Evolutionary conservation across 2,329 filamentous ascomycete species (phyloP), one percentile per base, ranked within the genome.

Genomic region (Epichloe hybrida): DNA sequence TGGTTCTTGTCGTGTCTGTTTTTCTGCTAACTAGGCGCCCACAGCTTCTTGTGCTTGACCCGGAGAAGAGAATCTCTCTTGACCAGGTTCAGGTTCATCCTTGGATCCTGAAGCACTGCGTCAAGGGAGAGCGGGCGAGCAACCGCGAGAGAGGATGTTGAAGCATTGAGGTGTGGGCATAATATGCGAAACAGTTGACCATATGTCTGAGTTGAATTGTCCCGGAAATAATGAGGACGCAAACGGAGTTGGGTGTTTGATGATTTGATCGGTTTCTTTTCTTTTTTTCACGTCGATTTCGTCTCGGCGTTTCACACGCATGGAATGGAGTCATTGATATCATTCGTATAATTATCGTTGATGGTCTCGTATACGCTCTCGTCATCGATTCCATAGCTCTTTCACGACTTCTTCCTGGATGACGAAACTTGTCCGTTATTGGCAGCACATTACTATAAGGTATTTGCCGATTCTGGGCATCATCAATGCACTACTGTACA

Each of bases 71-170:
- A 57, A 86, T 98, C 59, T 80, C 89, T 3, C 79, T 98, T 9
- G 89, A 95, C 15, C 84, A 95, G 53, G 84, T 97, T 38, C 84
- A 91, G 66, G 76, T 77, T 49, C 93, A 97, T 66, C 91, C 93
- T 17, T 98, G 93, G 93, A 95, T 98, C 61, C 66, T 96, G 58
- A 97, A 96, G 74, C 88, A 97, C 68, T 97, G 91, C 66, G 76
- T 84, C 56, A 81, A 79, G 68, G 74, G 75, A n/a, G 74, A 78
- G 62, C 68, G 74, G 50, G 72, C 71, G 5, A 59, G 69, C 38
- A 76, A 72, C 62, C 72, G 72, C 52, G 78, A 79, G 58, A 75
- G 69, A 64, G 53, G 49, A 35, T 54, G 52, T 23, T 58, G 15
- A 40, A 44, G 38, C 54, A 62, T 34, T 4, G 44, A 53, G 57